These are phyloP conservation scores for Hyphopichia khmerensis DNA, from an alignment of 1,139 yeast genomes.

Conservation along the genomic window DNA sequence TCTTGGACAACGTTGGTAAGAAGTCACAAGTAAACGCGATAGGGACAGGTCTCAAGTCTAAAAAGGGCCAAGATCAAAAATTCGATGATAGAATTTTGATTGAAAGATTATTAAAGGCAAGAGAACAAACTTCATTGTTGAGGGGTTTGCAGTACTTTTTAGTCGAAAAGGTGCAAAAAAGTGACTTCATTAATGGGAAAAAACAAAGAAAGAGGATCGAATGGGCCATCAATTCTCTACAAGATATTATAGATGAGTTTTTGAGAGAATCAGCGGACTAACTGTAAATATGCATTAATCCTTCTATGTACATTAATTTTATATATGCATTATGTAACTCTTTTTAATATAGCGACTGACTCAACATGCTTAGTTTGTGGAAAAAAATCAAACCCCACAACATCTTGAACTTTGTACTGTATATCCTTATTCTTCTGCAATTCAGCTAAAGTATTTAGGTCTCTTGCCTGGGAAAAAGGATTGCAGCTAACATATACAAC, in stretches of 20 bases:
- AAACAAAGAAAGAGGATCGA: conserved; percentile 61
- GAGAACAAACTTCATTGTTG: conserved; percentile 60
- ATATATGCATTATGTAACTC: conserved; percentile 2
- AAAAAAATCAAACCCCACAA: conserved; percentile 48
- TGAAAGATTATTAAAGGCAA: conserved; percentile 57
- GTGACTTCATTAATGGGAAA: conserved; percentile 54
- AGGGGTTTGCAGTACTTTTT: conserved; percentile 76
- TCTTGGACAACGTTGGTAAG: conserved; percentile 66
- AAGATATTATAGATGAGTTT: conserved; percentile 55
- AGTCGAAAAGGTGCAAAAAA: conserved; percentile 48
- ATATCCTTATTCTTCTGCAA: conserved; percentile 16
- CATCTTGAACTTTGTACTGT: conserved; percentile 28
- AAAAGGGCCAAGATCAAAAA: conserved; percentile 34
- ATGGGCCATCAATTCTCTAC: conserved; percentile 66
- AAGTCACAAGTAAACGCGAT: conserved; percentile 54
- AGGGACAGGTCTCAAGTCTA: conserved; percentile 41
- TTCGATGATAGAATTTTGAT: conserved; percentile 57
- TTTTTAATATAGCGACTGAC: conserved; percentile 38
- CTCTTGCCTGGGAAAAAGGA: conserved; percentile 49
- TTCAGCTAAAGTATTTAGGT: conserved; percentile 27
- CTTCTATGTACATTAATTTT: neutral
- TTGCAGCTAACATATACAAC: conserved; percentile 46
- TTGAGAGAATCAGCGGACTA: conserved; percentile 15
- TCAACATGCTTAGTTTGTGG: conserved; percentile 85
- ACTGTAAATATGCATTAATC: neutral